phyloP scores from a whole-genome alignment of 306 rosid genomes.

The Castanea mollissima region DNA sequence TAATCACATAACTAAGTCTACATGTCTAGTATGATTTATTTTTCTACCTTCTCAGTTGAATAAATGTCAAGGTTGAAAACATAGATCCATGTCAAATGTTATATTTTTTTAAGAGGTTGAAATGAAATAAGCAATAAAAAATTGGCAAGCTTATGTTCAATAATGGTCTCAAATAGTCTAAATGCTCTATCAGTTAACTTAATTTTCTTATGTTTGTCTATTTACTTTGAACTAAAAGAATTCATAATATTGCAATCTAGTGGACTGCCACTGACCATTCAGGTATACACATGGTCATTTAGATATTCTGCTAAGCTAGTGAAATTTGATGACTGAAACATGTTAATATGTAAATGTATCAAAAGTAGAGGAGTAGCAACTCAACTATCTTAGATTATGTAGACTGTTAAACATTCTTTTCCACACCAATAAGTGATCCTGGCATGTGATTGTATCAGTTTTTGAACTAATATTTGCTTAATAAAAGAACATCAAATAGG shows the following conservation, averaged over 20 bases:
- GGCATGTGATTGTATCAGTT: neutral
- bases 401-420: neutral
- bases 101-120: no score
- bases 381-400: neutral
- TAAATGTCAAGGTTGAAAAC: neutral
- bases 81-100: neutral
- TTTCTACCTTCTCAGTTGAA: neutral
- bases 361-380: neutral
- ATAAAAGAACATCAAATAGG: neutral
- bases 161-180: neutral
- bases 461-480: neutral
- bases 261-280: neutral
- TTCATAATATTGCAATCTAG: neutral
- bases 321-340: conserved; percentile 44
- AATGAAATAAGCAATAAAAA: no score
- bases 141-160: neutral
- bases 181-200: neutral
- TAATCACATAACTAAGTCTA: neutral
- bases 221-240: neutral
- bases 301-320: neutral
- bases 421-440: neutral
- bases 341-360: neutral
- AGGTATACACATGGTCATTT: neutral
- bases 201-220: neutral
- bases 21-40: neutral